Evolutionary conservation across 2,329 filamentous ascomycete species (phyloP).

Genomic region (Cytospora mali): DNA sequence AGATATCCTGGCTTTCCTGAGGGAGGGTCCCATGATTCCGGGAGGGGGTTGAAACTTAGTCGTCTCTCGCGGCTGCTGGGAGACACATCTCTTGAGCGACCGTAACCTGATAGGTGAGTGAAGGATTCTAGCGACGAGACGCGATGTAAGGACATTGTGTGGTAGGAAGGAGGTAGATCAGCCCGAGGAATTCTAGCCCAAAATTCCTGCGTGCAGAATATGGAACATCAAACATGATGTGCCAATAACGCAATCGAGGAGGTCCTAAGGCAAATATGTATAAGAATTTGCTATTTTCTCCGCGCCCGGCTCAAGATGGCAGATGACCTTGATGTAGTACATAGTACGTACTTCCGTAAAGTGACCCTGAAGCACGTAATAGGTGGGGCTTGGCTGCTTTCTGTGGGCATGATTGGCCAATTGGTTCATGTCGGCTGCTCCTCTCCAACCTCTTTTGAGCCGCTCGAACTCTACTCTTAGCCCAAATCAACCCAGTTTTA

Average conservation of each 20-base stretch:
- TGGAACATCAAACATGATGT: not conserved
- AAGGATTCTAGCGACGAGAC: conserved; percentile 58
- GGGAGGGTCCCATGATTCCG: conserved; percentile 53
- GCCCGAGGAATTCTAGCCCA: not conserved
- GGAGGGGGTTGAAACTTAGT: conserved; percentile 58
- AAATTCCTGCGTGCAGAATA: not conserved
- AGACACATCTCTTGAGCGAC: conserved; percentile 43
- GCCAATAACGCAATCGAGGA: not conserved
- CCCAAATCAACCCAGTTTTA: not conserved
- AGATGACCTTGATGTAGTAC: not conserved
- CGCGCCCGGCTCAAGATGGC: not conserved
- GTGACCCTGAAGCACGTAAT: not conserved
- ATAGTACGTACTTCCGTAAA: not conserved
- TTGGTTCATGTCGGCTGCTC: not conserved
- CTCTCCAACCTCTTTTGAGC: not conserved
- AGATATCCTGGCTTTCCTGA: conserved; percentile 44
- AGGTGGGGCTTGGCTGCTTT: not conserved
- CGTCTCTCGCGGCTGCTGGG: conserved; percentile 53
- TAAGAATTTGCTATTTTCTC: not conserved
- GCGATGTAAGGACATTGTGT: conserved; percentile 54
- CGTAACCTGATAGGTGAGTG: conserved; percentile 43
- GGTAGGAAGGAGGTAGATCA: not conserved
- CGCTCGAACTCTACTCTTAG: not conserved
- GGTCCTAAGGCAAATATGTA: not conserved
- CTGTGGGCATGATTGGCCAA: not conserved